Percentiles rank a stretch among this genome's conserved stretches.
Evolutionary conservation across 805 yeast species (phyloP).

Genomic region (Barnettozyma siamensis): DNA sequence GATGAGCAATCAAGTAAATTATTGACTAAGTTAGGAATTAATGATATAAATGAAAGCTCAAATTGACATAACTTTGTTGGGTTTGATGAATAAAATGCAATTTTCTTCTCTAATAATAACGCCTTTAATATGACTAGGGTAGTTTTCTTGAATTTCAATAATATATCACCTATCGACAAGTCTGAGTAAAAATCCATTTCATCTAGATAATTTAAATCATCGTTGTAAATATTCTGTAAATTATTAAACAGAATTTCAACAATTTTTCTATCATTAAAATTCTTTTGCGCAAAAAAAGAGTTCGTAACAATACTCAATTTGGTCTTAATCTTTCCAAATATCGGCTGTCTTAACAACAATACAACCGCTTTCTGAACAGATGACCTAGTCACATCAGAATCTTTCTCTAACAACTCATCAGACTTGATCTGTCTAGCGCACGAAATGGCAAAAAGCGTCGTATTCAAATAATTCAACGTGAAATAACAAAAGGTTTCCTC

Average conservation of each 20-base stretch:
- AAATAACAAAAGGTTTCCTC: constrained; percentile 92
- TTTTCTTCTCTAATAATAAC: constrained; percentile 63
- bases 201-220: constrained; percentile 23
- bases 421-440: constrained; percentile 82
- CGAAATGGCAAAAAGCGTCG: constrained; percentile 89
- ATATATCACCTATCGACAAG: constrained; percentile 59
- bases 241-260: constrained; percentile 68
- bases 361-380: constrained; percentile 90
- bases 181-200: constrained; percentile 70
- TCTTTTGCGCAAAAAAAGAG: constrained; percentile 75
- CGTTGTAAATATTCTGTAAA: constrained; percentile 39
- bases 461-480: constrained; percentile 58
- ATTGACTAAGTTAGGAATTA: constrained; percentile 75
- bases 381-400: constrained; percentile 71
- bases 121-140: constrained; percentile 70
- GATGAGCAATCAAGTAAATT: constrained; percentile 75
- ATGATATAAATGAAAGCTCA: constrained; percentile 77
- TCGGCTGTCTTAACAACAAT: constrained; percentile 78
- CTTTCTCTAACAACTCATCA: constrained; percentile 48
- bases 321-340: constrained; percentile 83
- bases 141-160: constrained; percentile 52
- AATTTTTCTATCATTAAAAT: constrained; percentile 65
- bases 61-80: constrained; percentile 75
- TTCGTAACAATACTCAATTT: constrained; percentile 85
- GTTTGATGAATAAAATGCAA: constrained; percentile 73